Conservation (phyloP, 768 basidiomycete species). For the Leccinum boreale region DNA sequence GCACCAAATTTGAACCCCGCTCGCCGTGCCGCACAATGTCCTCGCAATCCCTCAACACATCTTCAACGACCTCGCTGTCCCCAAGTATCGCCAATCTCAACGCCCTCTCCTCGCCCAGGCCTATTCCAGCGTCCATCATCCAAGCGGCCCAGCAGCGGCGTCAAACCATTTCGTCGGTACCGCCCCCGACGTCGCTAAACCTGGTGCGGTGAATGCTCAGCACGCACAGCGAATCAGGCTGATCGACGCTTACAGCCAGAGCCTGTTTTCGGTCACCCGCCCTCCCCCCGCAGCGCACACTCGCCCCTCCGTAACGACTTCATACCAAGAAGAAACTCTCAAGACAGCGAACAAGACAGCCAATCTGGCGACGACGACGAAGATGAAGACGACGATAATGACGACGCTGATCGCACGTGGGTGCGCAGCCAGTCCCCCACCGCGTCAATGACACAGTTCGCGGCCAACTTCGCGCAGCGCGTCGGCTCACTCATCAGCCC, state of each 20-base stretch:
- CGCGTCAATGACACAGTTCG: constrained; percentile 71
- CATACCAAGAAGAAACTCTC: constrained; percentile 47
- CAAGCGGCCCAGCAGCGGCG: constrained; percentile 32
- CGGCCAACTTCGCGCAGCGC: constrained; percentile 70
- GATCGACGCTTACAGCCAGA: constrained; percentile 36
- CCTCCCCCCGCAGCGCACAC: constrained; percentile 46
- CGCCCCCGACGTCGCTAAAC: constrained; percentile 40
- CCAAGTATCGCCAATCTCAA: constrained; percentile 34
- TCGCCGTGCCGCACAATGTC: constrained; percentile 24
- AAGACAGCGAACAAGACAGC: constrained; percentile 48
- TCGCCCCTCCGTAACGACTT: constrained; percentile 72
- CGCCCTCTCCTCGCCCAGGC: constrained; percentile 29
- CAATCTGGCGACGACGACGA: constrained; percentile 40
- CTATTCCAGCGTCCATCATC: background rate
- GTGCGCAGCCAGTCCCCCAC: constrained; percentile 50
- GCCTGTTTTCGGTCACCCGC: constrained; percentile 39
- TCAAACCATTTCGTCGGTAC: constrained; percentile 35
- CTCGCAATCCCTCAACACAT: constrained; percentile 29
- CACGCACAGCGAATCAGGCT: constrained; percentile 6
- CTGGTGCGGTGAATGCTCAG: constrained; percentile 28
- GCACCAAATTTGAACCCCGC: constrained; percentile 15
- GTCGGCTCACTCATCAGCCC: constrained; percentile 66
- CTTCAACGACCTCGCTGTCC: constrained; percentile 32
- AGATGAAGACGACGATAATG: constrained; percentile 37
- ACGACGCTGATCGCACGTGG: constrained; percentile 24